These are phyloP conservation scores for Pyrenophora teres DNA, from an alignment of 2,329 filamentous ascomycete genomes.

Conservation along the genomic window DNA sequence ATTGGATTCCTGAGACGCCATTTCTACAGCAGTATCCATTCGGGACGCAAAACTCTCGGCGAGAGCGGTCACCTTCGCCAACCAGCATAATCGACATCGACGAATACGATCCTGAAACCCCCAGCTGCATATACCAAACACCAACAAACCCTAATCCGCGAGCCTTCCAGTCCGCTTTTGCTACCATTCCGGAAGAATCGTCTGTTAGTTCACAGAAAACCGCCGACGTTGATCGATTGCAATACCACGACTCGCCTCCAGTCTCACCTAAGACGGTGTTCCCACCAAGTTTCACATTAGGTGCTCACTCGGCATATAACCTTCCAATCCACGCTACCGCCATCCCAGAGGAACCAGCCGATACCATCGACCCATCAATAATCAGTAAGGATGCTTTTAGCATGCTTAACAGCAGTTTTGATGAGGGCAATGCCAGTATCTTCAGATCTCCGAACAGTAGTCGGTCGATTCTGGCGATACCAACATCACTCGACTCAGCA, in stretches of 20 bases:
- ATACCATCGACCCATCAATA: conserved; percentile 35
- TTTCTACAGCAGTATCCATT: conserved; percentile 31
- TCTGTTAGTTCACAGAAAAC: conserved; percentile 21
- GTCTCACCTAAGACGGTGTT: conserved; percentile 47
- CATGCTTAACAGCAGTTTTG: conserved; percentile 24
- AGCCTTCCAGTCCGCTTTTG: conserved; percentile 31
- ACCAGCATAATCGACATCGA: conserved; percentile 21
- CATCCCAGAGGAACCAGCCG: conserved; percentile 31
- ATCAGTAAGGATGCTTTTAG: conserved; percentile 31
- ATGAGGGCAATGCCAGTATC: conserved; percentile 11
- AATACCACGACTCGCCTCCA: conserved; percentile 41
- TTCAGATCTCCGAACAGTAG: conserved; percentile 11
- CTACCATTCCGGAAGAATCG: conserved; percentile 32
- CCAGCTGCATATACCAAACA: conserved; percentile 26
- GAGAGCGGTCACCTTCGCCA: conserved; percentile 12
- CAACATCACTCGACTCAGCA: conserved; percentile 15
- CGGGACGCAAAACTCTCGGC: conserved; percentile 14
- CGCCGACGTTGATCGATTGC: conserved; percentile 10
- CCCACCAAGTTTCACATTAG: conserved; percentile 20
- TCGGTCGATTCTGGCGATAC: conserved; percentile 20
- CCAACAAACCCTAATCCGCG: conserved; percentile 17
- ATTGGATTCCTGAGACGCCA: conserved; percentile 18
- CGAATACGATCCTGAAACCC: conserved; percentile 27
- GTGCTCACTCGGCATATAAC: conserved; percentile 18
- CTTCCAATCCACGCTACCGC: conserved; percentile 38